Conservation (phyloP, 2,329 filamentous ascomycete species). For the Alternaria postmessia region DNA sequence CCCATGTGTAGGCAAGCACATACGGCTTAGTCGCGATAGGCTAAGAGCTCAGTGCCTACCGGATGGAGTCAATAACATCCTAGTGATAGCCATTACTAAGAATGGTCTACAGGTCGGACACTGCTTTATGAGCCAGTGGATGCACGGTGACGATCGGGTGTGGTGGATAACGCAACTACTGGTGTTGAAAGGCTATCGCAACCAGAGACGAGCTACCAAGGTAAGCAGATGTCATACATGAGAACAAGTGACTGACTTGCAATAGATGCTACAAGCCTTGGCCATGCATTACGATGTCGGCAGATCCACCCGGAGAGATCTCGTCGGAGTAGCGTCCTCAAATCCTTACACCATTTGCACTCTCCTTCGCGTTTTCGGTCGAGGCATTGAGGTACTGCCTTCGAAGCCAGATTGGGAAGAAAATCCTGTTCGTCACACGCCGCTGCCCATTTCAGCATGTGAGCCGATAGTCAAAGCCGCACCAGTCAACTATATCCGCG, state of each 20-base stretch:
- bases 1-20: background rate
- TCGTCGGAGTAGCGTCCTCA: conserved; percentile 9
- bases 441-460: conserved; percentile 3
- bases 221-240: background rate
- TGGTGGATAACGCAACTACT: conserved; percentile 24
- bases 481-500: conserved; percentile 7
- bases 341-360: conserved; percentile 14
- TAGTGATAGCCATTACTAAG: conserved; percentile 8
- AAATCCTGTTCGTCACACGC: background rate
- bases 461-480: conserved; percentile 2
- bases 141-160: conserved; percentile 6
- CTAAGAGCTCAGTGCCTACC: conserved; percentile 8
- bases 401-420: conserved; percentile 11
- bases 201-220: conserved; percentile 18
- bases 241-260: background rate
- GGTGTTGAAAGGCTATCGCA: conserved; percentile 14
- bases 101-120: conserved; percentile 7
- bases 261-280: conserved; percentile 18
- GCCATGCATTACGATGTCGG: conserved; percentile 16
- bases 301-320: background rate
- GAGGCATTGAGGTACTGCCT: conserved; percentile 18
- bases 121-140: conserved; percentile 21
- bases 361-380: conserved; percentile 18
- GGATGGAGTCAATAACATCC: conserved; percentile 9
- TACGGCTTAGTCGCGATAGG: background rate